phyloP scores from a whole-genome alignment of 306 rosid genomes.

The Hippophae rhamnoides region DNA sequence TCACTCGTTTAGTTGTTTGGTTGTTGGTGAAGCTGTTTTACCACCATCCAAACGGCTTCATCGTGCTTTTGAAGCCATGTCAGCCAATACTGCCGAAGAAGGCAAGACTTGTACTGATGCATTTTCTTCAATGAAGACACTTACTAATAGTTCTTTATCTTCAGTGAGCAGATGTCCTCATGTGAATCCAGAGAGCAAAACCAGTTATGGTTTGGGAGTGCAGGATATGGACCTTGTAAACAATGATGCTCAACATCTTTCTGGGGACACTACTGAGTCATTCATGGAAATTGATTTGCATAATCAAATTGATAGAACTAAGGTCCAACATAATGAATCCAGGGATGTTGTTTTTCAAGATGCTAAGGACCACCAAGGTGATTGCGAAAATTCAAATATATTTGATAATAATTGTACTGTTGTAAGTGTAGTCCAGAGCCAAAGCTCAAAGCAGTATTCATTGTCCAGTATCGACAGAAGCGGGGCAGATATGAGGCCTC shows the following conservation, averaged over 20 bases:
- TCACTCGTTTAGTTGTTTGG: conserved; percentile 49
- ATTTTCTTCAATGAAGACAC: conserved; percentile 26
- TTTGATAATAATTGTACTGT: conserved; percentile 23
- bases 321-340: conserved; percentile 23
- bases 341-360: conserved; percentile 16
- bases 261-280: conserved; percentile 24
- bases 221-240: conserved; percentile 22
- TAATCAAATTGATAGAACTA: conserved; percentile 22
- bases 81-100: conserved; percentile 86
- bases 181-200: conserved; percentile 25
- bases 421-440: conserved; percentile 21
- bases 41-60: conserved; percentile 96
- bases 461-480: conserved; percentile 29
- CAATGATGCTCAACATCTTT: conserved; percentile 22
- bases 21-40: conserved; percentile 79
- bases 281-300: conserved; percentile 21
- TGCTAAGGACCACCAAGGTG: conserved; percentile 26
- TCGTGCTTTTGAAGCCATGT: conserved; percentile 98
- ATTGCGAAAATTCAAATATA: conserved; percentile 17
- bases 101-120: conserved; percentile 34
- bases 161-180: conserved; percentile 21
- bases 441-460: conserved; percentile 13
- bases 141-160: conserved; percentile 22
- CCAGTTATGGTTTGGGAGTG: conserved; percentile 18
- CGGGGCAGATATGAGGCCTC: conserved; percentile 26